Percentiles rank a stretch among this genome's conserved stretches.
Conservation (phyloP, 2,329 filamentous ascomycete species). For the Dactylellina haptotyla region DNA sequence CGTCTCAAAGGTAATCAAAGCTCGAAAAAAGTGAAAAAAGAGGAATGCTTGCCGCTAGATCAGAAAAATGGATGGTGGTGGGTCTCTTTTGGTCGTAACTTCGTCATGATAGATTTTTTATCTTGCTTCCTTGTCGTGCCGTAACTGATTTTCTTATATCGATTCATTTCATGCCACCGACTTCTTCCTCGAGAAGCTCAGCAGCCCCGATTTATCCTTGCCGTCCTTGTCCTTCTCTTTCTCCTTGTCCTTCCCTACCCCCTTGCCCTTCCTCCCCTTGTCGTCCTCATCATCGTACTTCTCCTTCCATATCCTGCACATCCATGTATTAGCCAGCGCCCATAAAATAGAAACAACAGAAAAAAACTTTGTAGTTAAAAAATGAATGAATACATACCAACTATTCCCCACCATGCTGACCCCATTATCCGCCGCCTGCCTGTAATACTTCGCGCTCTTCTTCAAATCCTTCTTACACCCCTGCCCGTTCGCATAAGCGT, state of each 20-base stretch:
- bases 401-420: slow-evolving; percentile 98
- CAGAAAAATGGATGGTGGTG: slow-evolving; percentile 19
- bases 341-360: slow-evolving; percentile 33
- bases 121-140: too few species aligned
- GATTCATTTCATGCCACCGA: slow-evolving; percentile 16
- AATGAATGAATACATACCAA: slow-evolving; percentile 74
- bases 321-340: too few species aligned
- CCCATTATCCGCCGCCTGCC: slow-evolving; percentile 88
- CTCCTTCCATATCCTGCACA: slow-evolving; percentile 91
- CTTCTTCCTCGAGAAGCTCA: slow-evolving; percentile 55
- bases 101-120: slow-evolving; percentile 67
- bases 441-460: slow-evolving; percentile 90
- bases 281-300: slow-evolving; percentile 80
- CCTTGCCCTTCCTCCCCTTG: slow-evolving; percentile 55
- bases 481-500: slow-evolving; percentile 92
- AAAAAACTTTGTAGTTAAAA: not conserved
- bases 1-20: not conserved
- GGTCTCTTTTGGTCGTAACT: slow-evolving; percentile 51
- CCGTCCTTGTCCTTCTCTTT: slow-evolving; percentile 59
- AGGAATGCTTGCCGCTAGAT: slow-evolving; percentile 56
- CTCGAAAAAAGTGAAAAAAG: slow-evolving; percentile 48
- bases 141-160: slow-evolving; percentile 4
- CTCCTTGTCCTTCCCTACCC: slow-evolving; percentile 61
- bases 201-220: slow-evolving; percentile 50
- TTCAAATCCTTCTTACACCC: slow-evolving; percentile 96